phyloP scores from a whole-genome alignment of 495 filamentous ascomycete species.

The Rostrohypoxylon terebratum region DNA sequence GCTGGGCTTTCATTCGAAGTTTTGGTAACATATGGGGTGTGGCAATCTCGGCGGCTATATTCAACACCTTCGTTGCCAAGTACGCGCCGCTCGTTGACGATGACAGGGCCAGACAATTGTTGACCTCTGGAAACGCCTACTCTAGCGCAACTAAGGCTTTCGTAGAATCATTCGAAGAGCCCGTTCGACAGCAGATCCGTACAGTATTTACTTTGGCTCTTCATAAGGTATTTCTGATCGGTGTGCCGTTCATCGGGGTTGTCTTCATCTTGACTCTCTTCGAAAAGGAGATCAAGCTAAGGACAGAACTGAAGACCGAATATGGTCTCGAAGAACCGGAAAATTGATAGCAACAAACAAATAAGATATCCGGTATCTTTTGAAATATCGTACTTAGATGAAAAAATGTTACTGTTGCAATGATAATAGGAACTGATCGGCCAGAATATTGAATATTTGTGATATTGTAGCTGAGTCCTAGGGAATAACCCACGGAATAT shows the following conservation, averaged over 20 bases:
- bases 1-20: constrained; percentile 60
- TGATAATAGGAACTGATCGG: not conserved
- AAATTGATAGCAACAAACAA: not conserved
- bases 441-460: not conserved
- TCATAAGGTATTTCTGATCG: constrained; percentile 48
- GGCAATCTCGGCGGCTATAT: constrained; percentile 61
- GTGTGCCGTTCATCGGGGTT: constrained; percentile 46
- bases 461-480: not conserved
- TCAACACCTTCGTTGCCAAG: constrained; percentile 56
- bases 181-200: constrained; percentile 41
- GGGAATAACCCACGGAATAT: not conserved
- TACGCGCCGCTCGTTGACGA: constrained; percentile 44
- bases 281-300: constrained; percentile 45
- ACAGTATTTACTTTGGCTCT: constrained; percentile 42
- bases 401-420: not conserved
- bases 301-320: constrained; percentile 48
- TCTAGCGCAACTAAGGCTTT: constrained; percentile 45
- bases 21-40: constrained; percentile 65
- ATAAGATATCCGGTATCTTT: not conserved
- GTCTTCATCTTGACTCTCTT: constrained; percentile 44
- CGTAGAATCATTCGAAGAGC: constrained; percentile 38
- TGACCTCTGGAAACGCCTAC: constrained; percentile 47
- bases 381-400: not conserved
- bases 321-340: constrained; percentile 47
- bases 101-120: constrained; percentile 24